These are phyloP conservation scores for Gossypium trilobum DNA, from an alignment of 441 rosid species.

Conservation along the genomic window DNA sequence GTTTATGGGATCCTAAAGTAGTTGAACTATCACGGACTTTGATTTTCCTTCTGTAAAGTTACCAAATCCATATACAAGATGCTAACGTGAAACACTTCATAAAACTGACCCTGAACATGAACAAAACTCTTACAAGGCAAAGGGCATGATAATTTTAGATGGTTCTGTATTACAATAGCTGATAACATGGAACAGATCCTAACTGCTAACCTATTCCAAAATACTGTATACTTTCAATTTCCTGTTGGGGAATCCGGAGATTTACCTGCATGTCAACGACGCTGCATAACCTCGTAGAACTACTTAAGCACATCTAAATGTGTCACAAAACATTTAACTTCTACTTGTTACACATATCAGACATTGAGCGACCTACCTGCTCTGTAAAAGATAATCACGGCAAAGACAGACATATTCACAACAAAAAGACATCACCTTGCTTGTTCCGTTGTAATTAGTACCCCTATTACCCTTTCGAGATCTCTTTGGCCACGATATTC, in stretches of 20 bases:
- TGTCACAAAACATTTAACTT: background rate
- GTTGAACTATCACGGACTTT: background rate
- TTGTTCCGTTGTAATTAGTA: background rate
- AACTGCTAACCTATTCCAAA: background rate
- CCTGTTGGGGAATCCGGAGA: background rate
- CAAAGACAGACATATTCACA: background rate
- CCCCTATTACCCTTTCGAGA: background rate
- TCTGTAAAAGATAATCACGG: background rate
- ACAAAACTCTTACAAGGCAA: background rate
- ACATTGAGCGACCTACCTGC: background rate
- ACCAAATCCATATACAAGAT: background rate
- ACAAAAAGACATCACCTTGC: background rate
- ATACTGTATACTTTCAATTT: background rate
- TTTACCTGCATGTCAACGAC: too few species aligned
- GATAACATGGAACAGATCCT: background rate
- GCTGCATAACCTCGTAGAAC: background rate
- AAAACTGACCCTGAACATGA: background rate
- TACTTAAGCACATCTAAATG: background rate
- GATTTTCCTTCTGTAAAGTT: background rate
- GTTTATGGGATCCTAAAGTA: background rate
- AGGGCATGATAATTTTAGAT: background rate
- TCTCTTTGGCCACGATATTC: conserved; percentile 24
- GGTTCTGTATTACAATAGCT: too few species aligned
- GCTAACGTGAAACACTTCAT: background rate
- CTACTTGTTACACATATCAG: background rate